phyloP scores from a whole-genome alignment of 495 filamentous ascomycete genomes.

The Annulohypoxylon stygium region DNA sequence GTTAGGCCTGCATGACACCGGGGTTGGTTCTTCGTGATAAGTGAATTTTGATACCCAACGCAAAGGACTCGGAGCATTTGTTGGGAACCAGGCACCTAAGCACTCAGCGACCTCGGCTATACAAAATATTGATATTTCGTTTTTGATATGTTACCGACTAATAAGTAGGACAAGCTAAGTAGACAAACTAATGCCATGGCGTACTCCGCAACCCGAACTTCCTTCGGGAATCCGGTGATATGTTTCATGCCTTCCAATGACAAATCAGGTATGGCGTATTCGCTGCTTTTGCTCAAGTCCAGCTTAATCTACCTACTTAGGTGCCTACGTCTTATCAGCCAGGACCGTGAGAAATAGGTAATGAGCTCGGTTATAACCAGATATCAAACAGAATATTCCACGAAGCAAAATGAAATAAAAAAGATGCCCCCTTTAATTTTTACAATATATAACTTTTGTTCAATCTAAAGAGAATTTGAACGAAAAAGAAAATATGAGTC shows the following conservation, averaged over 20 bases:
- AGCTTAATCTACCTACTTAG: no score
- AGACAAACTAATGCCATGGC: neutral
- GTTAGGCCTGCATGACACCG: neutral
- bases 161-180: neutral
- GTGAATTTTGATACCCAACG: constrained; percentile 31
- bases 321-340: no score
- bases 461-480: no score
- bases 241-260: neutral
- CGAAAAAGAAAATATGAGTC: no score
- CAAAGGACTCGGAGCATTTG: neutral
- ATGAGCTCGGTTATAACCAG: no score
- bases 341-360: no score
- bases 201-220: constrained; percentile 25
- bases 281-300: no score
- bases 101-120: neutral
- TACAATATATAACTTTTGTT: no score
- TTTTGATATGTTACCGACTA: constrained; percentile 3
- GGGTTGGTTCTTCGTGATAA: neutral
- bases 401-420: no score
- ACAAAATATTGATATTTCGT: constrained; percentile 3
- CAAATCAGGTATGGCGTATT: no score
- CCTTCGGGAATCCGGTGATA: constrained; percentile 27
- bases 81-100: constrained; percentile 21
- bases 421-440: no score
- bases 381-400: no score